Conservation (phyloP, 441 rosid species). For the Codiaeum variegatum region DNA sequence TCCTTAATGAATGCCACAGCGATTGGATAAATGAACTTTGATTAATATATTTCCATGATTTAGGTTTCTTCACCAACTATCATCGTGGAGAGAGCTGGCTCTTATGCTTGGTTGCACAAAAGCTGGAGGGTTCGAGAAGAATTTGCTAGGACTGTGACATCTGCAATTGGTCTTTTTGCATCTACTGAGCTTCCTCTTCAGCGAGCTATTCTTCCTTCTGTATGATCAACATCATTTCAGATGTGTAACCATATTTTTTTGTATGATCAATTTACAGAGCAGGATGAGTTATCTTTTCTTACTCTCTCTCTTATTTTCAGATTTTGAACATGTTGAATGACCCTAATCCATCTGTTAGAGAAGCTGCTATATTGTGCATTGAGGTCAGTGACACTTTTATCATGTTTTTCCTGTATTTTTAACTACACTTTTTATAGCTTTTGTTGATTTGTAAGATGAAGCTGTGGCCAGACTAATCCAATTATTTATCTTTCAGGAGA, state of each 20-base stretch:
- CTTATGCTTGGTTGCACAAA: slow-evolving; percentile 90
- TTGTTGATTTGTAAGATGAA: slow-evolving; percentile 8
- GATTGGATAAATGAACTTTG: neutral
- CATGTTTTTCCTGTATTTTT: neutral
- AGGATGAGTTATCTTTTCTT: neutral
- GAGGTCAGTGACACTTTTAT: slow-evolving; percentile 49
- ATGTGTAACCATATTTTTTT: slow-evolving; percentile 7
- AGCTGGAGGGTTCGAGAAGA: slow-evolving; percentile 97
- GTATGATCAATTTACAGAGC: neutral
- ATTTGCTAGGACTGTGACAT: slow-evolving; percentile 94
- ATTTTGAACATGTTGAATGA: slow-evolving; percentile 92
- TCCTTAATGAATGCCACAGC: neutral
- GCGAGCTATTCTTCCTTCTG: slow-evolving; percentile 93
- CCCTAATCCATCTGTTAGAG: slow-evolving; percentile 82
- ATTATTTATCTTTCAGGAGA: slow-evolving; percentile 57
- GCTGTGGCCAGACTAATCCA: slow-evolving; percentile 16
- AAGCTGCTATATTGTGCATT: slow-evolving; percentile 87
- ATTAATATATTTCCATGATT: slow-evolving; percentile 18
- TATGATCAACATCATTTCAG: slow-evolving; percentile 31
- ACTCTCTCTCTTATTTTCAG: slow-evolving; percentile 37
- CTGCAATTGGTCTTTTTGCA: slow-evolving; percentile 90
- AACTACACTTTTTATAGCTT: neutral
- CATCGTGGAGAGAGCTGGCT: slow-evolving; percentile 96
- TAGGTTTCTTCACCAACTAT: slow-evolving; percentile 98
- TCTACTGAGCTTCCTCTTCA: slow-evolving; percentile 97